phyloP scores from a whole-genome alignment of 1,139 yeast genomes.

The Geotrichum histeridarum region DNA sequence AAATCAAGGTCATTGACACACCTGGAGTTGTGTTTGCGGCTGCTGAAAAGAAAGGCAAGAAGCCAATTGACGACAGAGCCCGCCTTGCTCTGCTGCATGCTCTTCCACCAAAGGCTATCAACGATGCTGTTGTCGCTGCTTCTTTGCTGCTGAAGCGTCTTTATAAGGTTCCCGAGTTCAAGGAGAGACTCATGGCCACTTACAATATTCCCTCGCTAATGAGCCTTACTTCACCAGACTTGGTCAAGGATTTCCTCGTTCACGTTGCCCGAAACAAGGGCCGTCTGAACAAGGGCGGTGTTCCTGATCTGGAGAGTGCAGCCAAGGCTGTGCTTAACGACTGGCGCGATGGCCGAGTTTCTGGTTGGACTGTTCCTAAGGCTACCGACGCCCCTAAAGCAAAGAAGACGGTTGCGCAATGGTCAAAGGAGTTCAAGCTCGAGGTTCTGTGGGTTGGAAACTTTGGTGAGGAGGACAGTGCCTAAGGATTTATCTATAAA shows the following conservation, averaged over 20 bases:
- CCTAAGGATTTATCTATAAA: slow-evolving; percentile 2
- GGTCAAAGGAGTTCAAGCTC: slow-evolving; percentile 92
- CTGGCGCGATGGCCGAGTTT: slow-evolving; percentile 94
- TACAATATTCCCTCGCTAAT: slow-evolving; percentile 84
- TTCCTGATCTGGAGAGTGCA: slow-evolving; percentile 84
- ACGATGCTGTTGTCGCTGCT: slow-evolving; percentile 80
- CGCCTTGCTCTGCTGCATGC: slow-evolving; percentile 85
- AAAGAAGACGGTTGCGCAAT: slow-evolving; percentile 71
- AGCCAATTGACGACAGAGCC: slow-evolving; percentile 69
- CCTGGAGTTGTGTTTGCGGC: slow-evolving; percentile 98
- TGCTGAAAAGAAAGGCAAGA: slow-evolving; percentile 42
- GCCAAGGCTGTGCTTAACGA: slow-evolving; percentile 79
- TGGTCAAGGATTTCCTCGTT: slow-evolving; percentile 69
- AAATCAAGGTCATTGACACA: slow-evolving; percentile 82
- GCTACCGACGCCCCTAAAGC: slow-evolving; percentile 40
- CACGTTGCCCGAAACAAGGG: slow-evolving; percentile 92
- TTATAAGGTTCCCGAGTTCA: slow-evolving; percentile 54
- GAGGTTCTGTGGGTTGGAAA: slow-evolving; percentile 53
- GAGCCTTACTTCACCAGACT: slow-evolving; percentile 36
- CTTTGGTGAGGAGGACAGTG: slow-evolving; percentile 19
- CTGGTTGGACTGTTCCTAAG: slow-evolving; percentile 88
- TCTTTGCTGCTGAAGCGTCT: slow-evolving; percentile 70
- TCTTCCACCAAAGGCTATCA: slow-evolving; percentile 77
- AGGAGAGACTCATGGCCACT: slow-evolving; percentile 63
- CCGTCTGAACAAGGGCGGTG: slow-evolving; percentile 85